Conservation (phyloP, 2,329 filamentous ascomycete species). For the Neofusicoccum cordaticola region DNA sequence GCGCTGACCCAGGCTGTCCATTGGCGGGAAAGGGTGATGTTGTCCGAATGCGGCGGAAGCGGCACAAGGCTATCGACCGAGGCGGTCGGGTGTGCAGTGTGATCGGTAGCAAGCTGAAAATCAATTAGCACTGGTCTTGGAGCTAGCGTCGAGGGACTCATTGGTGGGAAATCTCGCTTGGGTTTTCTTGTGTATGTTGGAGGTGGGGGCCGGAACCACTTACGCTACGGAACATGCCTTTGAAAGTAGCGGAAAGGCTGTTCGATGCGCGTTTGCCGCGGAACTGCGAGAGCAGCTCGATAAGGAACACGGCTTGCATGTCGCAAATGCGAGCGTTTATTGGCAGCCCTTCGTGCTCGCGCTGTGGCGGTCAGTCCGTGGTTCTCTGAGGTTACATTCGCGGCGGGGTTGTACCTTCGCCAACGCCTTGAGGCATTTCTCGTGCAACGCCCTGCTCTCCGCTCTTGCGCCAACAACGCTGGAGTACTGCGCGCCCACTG, state of each 20-base stretch:
- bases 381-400: neutral
- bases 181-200: constrained; percentile 14
- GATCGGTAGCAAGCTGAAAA: constrained; percentile 1
- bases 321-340: constrained; percentile 36
- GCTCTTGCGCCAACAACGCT: constrained; percentile 32
- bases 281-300: constrained; percentile 43
- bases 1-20: constrained; percentile 36
- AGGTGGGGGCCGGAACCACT: constrained; percentile 14
- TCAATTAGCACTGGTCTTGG: neutral
- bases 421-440: constrained; percentile 41
- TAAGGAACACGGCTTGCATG: constrained; percentile 44
- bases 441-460: constrained; percentile 40
- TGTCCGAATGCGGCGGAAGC: constrained; percentile 18
- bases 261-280: constrained; percentile 38
- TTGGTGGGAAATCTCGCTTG: constrained; percentile 3
- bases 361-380: constrained; percentile 1
- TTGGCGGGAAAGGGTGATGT: constrained; percentile 24
- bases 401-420: constrained; percentile 24
- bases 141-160: neutral
- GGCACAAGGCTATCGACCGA: constrained; percentile 8
- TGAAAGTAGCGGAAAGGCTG: constrained; percentile 37
- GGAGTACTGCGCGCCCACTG: constrained; percentile 42
- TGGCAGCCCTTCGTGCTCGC: constrained; percentile 20
- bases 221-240: constrained; percentile 36
- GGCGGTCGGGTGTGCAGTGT: constrained; percentile 7